Evolutionary conservation across 2,329 filamentous ascomycete genomes (phyloP).

Genomic region (Penicillium sp.): DNA sequence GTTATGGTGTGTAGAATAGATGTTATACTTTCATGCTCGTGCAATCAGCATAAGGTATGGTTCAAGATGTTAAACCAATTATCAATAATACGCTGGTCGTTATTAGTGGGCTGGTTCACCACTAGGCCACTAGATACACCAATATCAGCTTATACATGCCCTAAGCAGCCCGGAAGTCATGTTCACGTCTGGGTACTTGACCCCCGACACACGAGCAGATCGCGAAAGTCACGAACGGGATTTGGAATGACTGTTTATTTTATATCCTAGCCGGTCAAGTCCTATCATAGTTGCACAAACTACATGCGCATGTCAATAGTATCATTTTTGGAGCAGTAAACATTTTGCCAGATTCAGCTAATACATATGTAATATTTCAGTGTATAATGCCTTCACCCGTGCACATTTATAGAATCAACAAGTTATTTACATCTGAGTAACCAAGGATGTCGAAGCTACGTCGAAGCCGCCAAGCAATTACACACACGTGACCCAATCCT

Average conservation of each 20-base stretch:
- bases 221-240: not conserved
- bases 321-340: not conserved
- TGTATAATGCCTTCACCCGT: too few species aligned
- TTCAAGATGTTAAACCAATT: not conserved
- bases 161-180: not conserved
- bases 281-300: not conserved
- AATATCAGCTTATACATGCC: not conserved
- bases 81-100: not conserved
- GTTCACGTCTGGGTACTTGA: not conserved
- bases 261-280: not conserved
- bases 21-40: not conserved
- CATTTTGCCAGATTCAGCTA: not conserved
- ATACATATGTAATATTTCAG: too few species aligned
- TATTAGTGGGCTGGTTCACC: not conserved
- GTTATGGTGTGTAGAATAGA: not conserved
- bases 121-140: not conserved
- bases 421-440: not conserved
- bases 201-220: not conserved
- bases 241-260: not conserved
- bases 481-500: not conserved
- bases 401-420: too few species aligned
- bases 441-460: not conserved
- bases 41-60: not conserved
- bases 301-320: not conserved
- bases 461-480: not conserved